Base-by-base conservation (phyloP, 352 stramenopile species). In the Pythium oligandrum region DNA sequence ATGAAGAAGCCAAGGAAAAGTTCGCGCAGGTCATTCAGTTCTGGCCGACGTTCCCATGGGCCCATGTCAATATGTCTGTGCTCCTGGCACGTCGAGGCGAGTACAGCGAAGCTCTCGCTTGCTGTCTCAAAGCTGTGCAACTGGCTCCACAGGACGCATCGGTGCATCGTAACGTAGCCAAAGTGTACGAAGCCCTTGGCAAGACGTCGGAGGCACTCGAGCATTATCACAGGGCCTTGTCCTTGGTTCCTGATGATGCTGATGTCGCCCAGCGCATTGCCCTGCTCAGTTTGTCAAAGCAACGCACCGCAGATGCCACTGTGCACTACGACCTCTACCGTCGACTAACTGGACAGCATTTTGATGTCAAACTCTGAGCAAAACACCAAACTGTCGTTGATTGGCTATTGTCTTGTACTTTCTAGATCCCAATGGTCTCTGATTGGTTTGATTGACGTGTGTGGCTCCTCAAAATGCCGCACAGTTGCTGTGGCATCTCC, bases 351-450 rank as follows among this genome's bases (percentile, higher is more conserved):
- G 75, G 71, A 0, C 63, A 87, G 39, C 74, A 84, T 56, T 86
- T 66, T 48, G 79, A 87, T 35, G 53, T 88, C 12, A 87, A 87
- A 47, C 61, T 87, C 30, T 86, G 73, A 66, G n/a, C 45, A 8
- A 12, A 26, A 26, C 17, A 26, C 17, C 17, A 26, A 26, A 26
- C 17, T 26, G 17, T 26, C 17, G 17, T 26, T 26, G 17, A 26
- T 26, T 26, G 17, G 17, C 17, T 26, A 26, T 26, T 26, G 17
- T 26, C 17, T 26, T 26, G 17, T 26, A 26, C 17, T 26, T 26
- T 26, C 17, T 26, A 26, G 17, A 26, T 26, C 17, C 17, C 17
- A 26, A 26, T 26, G 17, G 17, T 26, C 17, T 26, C 17, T 26
- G 17, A 26, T 26, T 26, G 17, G 17, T 26, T 26, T 26, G 17